phyloP scores from a whole-genome alignment of 768 basidiomycete species.

The Leccinum pellstonianum region DNA sequence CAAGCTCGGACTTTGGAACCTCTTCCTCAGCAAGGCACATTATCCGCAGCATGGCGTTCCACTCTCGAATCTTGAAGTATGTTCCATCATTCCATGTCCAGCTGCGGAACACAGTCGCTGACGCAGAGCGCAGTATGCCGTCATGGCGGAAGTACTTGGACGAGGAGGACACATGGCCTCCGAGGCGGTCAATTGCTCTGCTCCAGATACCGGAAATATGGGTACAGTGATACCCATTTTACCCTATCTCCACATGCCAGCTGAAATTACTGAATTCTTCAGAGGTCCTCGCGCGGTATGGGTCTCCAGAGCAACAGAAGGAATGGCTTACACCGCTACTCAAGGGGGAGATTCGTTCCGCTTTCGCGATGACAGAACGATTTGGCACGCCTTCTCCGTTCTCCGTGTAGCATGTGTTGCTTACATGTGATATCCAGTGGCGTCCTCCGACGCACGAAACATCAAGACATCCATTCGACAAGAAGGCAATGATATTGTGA shows the following conservation, averaged over 20 bases:
- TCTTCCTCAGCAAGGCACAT: conserved; percentile 93
- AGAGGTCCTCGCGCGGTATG: conserved; percentile 98
- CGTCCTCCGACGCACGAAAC: conserved; percentile 96
- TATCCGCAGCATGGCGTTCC: conserved; percentile 88
- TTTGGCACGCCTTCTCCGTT: conserved; percentile 49
- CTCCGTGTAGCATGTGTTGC: conserved; percentile 5
- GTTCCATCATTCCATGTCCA: conserved; percentile 11
- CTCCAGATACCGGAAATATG: conserved; percentile 99
- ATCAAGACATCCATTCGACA: conserved; percentile 82
- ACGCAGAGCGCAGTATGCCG: conserved; percentile 68
- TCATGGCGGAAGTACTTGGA: conserved; percentile 96
- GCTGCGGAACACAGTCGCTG: not conserved
- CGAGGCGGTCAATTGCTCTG: conserved; percentile 89
- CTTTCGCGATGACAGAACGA: conserved; percentile 97
- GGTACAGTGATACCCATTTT: conserved; percentile 42
- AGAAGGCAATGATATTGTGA: conserved; percentile 85
- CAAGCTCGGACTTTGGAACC: conserved; percentile 91
- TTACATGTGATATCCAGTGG: conserved; percentile 41
- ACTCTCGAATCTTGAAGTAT: conserved; percentile 90
- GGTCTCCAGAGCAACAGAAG: conserved; percentile 86
- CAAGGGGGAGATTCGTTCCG: conserved; percentile 89
- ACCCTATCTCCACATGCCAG: not conserved
- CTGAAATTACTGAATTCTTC: conserved; percentile 12
- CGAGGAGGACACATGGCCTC: conserved; percentile 79
- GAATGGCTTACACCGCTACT: conserved; percentile 87